phyloP scores from a whole-genome alignment of 2,329 filamentous ascomycete species.

The Epichloe sp. region DNA sequence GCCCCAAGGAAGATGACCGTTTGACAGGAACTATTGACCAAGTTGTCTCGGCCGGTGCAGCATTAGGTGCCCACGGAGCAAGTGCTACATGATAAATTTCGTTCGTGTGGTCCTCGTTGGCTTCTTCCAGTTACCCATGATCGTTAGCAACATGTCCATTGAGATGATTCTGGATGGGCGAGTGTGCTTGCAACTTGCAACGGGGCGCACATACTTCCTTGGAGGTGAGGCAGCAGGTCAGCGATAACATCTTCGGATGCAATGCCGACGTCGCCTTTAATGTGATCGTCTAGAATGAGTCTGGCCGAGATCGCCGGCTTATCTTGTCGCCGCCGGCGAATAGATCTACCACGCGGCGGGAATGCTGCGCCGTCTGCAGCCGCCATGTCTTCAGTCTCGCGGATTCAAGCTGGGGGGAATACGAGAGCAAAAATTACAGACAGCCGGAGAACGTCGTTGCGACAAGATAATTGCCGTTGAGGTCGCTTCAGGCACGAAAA shows the following conservation, averaged over 20 bases:
- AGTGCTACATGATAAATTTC: conserved; percentile 54
- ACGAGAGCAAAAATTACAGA: neutral
- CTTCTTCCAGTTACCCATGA: conserved; percentile 9
- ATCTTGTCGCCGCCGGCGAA: conserved; percentile 46
- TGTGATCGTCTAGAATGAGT: conserved; percentile 70
- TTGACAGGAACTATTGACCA: conserved; percentile 81
- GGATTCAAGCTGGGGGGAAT: neutral
- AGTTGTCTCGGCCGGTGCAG: conserved; percentile 44
- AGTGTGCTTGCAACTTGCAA: neutral
- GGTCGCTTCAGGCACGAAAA: neutral
- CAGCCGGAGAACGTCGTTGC: neutral
- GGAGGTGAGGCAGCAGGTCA: conserved; percentile 60
- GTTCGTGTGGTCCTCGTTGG: conserved; percentile 22
- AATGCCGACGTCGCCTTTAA: conserved; percentile 75
- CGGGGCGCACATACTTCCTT: conserved; percentile 31
- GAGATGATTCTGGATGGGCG: neutral
- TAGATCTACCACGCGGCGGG: conserved; percentile 24
- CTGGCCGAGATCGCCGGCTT: conserved; percentile 67
- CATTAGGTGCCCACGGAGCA: conserved; percentile 55
- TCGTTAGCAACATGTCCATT: neutral
- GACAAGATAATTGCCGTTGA: neutral
- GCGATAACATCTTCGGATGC: conserved; percentile 76
- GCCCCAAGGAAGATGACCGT: conserved; percentile 49
- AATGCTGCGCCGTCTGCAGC: conserved; percentile 15
- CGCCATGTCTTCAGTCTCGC: conserved; percentile 13